These are phyloP conservation scores for Bremia lactucae DNA, from an alignment of 352 stramenopile species.

Conservation along the genomic window DNA sequence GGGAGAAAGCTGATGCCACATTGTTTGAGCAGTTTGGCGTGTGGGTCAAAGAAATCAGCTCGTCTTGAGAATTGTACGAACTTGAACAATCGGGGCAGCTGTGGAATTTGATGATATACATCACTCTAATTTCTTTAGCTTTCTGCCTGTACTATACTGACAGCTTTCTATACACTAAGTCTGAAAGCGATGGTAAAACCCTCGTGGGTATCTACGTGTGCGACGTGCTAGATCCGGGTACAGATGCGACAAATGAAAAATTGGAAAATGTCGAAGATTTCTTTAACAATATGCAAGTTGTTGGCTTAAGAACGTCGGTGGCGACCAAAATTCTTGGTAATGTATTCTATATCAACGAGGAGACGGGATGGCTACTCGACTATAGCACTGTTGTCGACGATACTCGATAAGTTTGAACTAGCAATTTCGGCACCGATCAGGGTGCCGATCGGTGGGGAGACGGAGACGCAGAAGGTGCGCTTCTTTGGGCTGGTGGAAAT, in stretches of 20 bases:
- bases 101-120: neutral
- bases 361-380: no score
- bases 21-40: neutral
- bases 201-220: neutral
- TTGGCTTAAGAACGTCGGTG: neutral
- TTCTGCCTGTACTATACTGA: neutral
- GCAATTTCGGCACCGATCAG: no score
- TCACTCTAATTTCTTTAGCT: neutral
- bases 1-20: neutral
- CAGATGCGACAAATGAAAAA: no score
- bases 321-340: neutral
- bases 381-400: neutral
- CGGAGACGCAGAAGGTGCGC: no score
- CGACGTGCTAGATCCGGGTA: neutral
- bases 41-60: no score
- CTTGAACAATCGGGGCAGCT: neutral
- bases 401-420: no score
- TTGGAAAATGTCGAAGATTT: neutral
- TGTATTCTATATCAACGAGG: neutral
- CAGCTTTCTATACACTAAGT: neutral
- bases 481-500: no score
- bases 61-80: no score
- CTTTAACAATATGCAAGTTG: neutral
- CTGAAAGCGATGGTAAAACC: neutral
- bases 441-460: no score